phyloP scores from a whole-genome alignment of 768 basidiomycete genomes.

The Kwoniella dejecticola region DNA sequence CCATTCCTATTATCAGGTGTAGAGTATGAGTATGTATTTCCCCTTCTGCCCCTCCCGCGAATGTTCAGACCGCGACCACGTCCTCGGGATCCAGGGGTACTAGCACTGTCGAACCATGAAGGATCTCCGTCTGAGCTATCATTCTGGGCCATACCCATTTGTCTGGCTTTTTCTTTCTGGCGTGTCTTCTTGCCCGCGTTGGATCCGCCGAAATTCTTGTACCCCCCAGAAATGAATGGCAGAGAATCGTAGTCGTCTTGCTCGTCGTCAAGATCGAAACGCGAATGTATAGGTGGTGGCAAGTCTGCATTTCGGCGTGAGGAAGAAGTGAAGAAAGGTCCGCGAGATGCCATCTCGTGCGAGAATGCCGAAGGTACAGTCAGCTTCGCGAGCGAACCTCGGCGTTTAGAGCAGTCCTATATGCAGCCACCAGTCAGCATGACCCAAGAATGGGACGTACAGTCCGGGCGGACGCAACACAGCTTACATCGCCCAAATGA shows the following conservation, averaged over 20 bases:
- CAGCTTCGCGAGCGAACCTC: slow-evolving; percentile 34
- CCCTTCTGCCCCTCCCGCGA: slow-evolving; percentile 16
- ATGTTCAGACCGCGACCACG: background rate
- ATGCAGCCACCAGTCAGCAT: background rate
- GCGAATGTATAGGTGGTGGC: slow-evolving; percentile 23
- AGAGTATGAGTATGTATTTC: slow-evolving; percentile 15
- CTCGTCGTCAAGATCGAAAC: slow-evolving; percentile 36
- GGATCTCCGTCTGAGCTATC: slow-evolving; percentile 35
- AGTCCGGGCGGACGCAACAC: background rate
- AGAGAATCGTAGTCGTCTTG: slow-evolving; percentile 22
- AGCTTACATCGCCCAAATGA: slow-evolving; percentile 47
- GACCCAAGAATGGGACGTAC: background rate
- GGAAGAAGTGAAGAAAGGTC: slow-evolving; percentile 30
- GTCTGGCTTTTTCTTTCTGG: slow-evolving; percentile 32
- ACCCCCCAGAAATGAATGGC: slow-evolving; percentile 24
- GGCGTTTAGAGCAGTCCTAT: slow-evolving; percentile 39
- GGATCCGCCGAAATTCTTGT: slow-evolving; percentile 25
- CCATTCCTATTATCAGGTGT: slow-evolving; percentile 13
- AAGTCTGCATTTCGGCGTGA: slow-evolving; percentile 4
- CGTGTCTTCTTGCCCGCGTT: slow-evolving; percentile 36
- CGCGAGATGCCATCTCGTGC: slow-evolving; percentile 27
- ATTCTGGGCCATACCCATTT: slow-evolving; percentile 2
- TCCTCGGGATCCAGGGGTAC: too few relatives aligned
- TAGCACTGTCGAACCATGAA: slow-evolving; percentile 17
- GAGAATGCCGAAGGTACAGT: slow-evolving; percentile 44